phyloP scores from a whole-genome alignment of 441 rosid species.

The Jatropha podagrica region DNA sequence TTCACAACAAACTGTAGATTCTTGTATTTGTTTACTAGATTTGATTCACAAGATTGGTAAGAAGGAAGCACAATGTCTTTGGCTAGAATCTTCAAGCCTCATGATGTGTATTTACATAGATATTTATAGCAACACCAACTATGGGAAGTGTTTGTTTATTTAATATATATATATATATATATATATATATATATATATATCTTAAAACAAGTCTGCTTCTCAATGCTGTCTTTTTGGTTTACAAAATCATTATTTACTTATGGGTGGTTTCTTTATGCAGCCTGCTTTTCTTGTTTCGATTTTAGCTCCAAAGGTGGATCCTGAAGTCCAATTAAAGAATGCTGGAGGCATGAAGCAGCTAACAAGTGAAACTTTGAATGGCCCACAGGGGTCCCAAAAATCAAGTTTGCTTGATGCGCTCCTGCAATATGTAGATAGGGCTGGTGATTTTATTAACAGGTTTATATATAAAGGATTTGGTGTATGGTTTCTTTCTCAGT shows the following conservation, averaged over 20 bases:
- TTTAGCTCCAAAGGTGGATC: slow-evolving; percentile 42
- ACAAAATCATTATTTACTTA: slow-evolving; percentile 5
- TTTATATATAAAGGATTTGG: slow-evolving; percentile 21
- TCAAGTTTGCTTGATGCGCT: slow-evolving; percentile 52
- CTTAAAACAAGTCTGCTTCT: neutral
- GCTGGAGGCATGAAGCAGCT: slow-evolving; percentile 38
- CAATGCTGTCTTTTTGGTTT: slow-evolving; percentile 1
- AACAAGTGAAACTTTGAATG: slow-evolving; percentile 37
- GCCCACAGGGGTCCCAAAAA: slow-evolving; percentile 32
- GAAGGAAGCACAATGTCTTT: neutral
- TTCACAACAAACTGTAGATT: neutral
- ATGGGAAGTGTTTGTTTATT: too few species aligned
- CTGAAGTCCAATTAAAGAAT: slow-evolving; percentile 37
- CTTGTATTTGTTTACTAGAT: neutral
- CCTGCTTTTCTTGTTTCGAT: slow-evolving; percentile 81
- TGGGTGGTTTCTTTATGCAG: slow-evolving; percentile 44
- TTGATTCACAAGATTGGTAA: neutral
- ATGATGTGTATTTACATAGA: neutral
- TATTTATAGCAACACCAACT: neutral
- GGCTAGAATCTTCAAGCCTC: neutral
- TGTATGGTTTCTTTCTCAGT: slow-evolving; percentile 12
- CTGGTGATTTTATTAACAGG: slow-evolving; percentile 69
- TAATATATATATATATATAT: too few species aligned
- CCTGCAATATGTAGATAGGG: slow-evolving; percentile 52
- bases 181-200: too few species aligned